Conservation (phyloP, 371 early-diverging fungal species). For the Mucor circinelloides region DNA sequence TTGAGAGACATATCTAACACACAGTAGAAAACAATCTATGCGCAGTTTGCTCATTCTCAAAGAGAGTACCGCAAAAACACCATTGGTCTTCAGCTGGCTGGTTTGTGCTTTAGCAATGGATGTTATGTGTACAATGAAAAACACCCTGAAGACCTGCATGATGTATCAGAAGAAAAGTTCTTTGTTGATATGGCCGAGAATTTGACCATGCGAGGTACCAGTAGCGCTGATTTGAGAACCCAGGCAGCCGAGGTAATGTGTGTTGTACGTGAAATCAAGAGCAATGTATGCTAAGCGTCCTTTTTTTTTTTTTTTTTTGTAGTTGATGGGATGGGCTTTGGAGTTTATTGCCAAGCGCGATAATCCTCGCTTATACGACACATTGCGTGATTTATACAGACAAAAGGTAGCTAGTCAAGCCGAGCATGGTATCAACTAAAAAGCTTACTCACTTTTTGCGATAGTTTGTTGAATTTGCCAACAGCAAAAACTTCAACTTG, state of each 20-base stretch:
- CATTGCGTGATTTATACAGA: neutral
- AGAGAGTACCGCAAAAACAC: conserved; percentile 33
- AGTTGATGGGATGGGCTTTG: conserved; percentile 46
- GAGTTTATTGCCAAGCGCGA: conserved; percentile 34
- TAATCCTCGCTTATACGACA: neutral
- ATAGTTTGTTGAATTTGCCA: neutral
- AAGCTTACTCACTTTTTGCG: neutral
- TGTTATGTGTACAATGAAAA: conserved; percentile 50
- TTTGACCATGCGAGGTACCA: conserved; percentile 33
- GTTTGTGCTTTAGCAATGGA: conserved; percentile 54
- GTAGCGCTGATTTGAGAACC: conserved; percentile 34
- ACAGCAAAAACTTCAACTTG: neutral
- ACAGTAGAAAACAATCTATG: conserved; percentile 46
- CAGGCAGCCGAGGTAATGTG: conserved; percentile 57
- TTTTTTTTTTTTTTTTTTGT: neutral
- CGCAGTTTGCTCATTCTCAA: conserved; percentile 36
- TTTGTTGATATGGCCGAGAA: conserved; percentile 44
- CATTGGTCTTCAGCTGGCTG: conserved; percentile 57
- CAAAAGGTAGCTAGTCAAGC: neutral
- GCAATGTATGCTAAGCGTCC: no score
- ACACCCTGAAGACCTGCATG: conserved; percentile 33
- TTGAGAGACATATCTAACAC: neutral
- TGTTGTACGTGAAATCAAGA: neutral
- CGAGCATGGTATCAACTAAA: no score
- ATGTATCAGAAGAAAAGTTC: conserved; percentile 46